Evolutionary conservation across 768 basidiomycete species (phyloP).

Genomic region (Harrya chromipes): DNA sequence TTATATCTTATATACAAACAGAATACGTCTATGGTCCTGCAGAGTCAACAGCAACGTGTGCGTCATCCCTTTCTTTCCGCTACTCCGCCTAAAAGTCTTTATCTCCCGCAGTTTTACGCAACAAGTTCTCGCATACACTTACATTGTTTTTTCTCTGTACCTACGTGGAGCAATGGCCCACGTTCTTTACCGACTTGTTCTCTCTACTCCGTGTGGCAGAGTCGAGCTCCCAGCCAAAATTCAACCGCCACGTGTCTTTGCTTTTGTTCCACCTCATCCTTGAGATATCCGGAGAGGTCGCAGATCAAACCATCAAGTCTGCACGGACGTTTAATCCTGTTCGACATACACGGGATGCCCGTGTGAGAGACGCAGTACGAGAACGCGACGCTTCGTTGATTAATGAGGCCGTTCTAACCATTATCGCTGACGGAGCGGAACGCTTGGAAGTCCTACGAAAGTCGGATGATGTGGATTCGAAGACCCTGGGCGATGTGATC

Average conservation of each 20-base stretch:
- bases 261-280: slow-evolving; percentile 89
- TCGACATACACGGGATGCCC: slow-evolving; percentile 77
- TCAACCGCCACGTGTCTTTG: slow-evolving; percentile 83
- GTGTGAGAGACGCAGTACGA: slow-evolving; percentile 86
- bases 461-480: slow-evolving; percentile 38
- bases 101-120: slow-evolving; percentile 68
- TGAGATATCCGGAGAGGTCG: slow-evolving; percentile 97
- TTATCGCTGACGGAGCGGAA: slow-evolving; percentile 69
- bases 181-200: slow-evolving; percentile 79
- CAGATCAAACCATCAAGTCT: slow-evolving; percentile 89
- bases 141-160: slow-evolving; percentile 86
- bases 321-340: slow-evolving; percentile 69
- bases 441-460: slow-evolving; percentile 54
- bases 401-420: slow-evolving; percentile 83
- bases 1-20: slow-evolving; percentile 79
- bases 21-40: slow-evolving; percentile 87
- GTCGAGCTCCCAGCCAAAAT: slow-evolving; percentile 52
- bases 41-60: slow-evolving; percentile 79
- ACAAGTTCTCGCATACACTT: slow-evolving; percentile 91
- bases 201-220: slow-evolving; percentile 64
- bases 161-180: slow-evolving; percentile 82
- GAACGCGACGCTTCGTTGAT: slow-evolving; percentile 84
- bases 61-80: slow-evolving; percentile 34
- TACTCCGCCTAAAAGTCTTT: slow-evolving; percentile 3
- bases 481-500: slow-evolving; percentile 53